A percentile compares a stretch with the other conserved stretches of the same genome.
phyloP scores from a whole-genome alignment of 148 eudicot species.

The Silene uniflora region DNA sequence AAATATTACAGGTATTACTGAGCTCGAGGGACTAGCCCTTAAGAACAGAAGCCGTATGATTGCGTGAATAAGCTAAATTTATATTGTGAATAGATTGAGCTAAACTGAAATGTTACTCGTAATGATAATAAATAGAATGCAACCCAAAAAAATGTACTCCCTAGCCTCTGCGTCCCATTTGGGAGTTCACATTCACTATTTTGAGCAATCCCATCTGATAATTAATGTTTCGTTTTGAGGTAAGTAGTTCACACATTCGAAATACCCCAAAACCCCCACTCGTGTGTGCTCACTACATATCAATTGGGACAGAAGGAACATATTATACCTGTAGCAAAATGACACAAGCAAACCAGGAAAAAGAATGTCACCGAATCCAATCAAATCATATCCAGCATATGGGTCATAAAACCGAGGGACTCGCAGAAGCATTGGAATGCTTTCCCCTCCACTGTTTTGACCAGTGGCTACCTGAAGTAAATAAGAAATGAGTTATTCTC shows the following conservation, averaged over 20 bases:
- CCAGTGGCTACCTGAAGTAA: constrained; percentile 77
- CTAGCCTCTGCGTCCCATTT: not conserved
- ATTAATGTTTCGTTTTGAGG: not conserved
- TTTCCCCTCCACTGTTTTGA: constrained; percentile 68
- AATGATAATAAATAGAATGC: not conserved
- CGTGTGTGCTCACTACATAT: not conserved
- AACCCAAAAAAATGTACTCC: not conserved
- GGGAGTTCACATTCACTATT: not conserved
- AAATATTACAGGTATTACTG: not conserved
- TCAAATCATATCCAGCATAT: constrained; percentile 71
- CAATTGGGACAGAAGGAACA: not conserved
- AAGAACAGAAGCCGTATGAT: not conserved
- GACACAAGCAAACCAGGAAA: constrained; percentile 87
- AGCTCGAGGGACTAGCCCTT: not conserved
- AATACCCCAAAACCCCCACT: not conserved
- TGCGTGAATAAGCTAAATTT: not conserved
- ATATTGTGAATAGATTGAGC: not conserved
- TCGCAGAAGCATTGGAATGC: constrained; percentile 85
- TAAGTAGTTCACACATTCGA: not conserved
- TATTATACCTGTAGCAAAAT: constrained; percentile 56
- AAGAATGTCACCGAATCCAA: constrained; percentile 95
- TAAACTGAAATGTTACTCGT: not conserved
- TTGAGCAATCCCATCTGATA: not conserved
- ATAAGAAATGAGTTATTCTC: not conserved
- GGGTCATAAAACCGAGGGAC: constrained; percentile 79